Evolutionary conservation across 805 yeast species (phyloP).

Genomic region (Schwanniomyces yamadae): DNA sequence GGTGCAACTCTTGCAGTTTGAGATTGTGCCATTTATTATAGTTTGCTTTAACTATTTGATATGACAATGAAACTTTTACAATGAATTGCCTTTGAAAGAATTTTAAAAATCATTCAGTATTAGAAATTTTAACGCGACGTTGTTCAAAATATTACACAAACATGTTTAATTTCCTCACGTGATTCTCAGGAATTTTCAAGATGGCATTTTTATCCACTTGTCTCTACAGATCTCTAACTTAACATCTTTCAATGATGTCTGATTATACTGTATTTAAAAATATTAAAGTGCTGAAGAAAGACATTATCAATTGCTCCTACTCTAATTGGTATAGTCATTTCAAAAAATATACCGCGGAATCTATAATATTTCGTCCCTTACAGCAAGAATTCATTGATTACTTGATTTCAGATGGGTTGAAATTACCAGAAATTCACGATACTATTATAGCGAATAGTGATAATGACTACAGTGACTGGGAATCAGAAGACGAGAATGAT

Average conservation of each 20-base stretch:
- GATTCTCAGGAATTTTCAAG: not conserved
- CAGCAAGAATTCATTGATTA: conserved; percentile 35
- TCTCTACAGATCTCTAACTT: too few relatives aligned
- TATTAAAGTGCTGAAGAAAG: conserved; percentile 21
- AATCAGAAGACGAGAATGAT: conserved; percentile 36
- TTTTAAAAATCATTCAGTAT: not conserved
- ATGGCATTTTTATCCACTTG: not conserved
- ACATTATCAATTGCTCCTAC: conserved; percentile 33
- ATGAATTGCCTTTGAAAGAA: not conserved
- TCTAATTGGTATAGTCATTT: conserved; percentile 35
- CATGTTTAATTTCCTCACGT: not conserved
- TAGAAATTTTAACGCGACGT: not conserved
- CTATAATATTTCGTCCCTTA: conserved; percentile 30
- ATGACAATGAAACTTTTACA: not conserved
- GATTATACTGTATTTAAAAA: conserved; percentile 29
- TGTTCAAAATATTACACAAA: conserved; percentile 6
- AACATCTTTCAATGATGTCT: conserved; percentile 18
- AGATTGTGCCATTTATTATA: conserved; percentile 12
- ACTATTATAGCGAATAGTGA: conserved; percentile 41
- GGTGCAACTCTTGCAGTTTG: conserved; percentile 33
- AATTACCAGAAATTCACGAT: conserved; percentile 15
- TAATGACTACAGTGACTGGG: conserved; percentile 77
- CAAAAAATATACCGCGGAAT: conserved; percentile 16
- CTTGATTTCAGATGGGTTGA: conserved; percentile 26
- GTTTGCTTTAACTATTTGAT: too few relatives aligned